Evolutionary conservation across 768 basidiomycete species (phyloP).

Genomic region (Tricholoma bakamatsutake): DNA sequence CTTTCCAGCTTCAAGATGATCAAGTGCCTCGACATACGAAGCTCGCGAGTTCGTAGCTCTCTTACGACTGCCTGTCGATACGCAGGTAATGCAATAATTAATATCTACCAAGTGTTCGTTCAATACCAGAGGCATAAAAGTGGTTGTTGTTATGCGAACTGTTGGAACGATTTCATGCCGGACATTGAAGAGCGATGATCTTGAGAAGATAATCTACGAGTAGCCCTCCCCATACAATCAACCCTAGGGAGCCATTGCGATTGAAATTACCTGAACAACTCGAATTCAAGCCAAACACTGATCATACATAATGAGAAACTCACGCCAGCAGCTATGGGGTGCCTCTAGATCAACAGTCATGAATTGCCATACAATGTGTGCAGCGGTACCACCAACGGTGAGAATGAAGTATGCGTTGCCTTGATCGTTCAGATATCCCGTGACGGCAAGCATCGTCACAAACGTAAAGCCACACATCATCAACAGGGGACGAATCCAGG

Average conservation of each 20-base stretch:
- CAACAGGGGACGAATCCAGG: slow-evolving; percentile 52
- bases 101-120: no score
- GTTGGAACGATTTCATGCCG: neutral
- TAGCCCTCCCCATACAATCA: slow-evolving; percentile 41
- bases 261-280: slow-evolving; percentile 35
- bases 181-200: neutral
- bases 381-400: slow-evolving; percentile 38
- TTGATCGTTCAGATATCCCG: slow-evolving; percentile 50
- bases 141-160: no score
- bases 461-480: slow-evolving; percentile 46
- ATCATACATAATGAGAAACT: slow-evolving; percentile 9
- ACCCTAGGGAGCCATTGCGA: slow-evolving; percentile 40
- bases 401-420: slow-evolving; percentile 41
- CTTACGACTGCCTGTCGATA: no score
- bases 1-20: no score
- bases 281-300: neutral
- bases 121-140: no score
- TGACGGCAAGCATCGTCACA: slow-evolving; percentile 41
- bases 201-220: slow-evolving; percentile 30
- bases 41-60: no score
- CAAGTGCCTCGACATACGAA: no score
- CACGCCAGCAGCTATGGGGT: slow-evolving; percentile 44
- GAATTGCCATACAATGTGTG: slow-evolving; percentile 44
- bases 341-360: slow-evolving; percentile 35
- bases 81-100: no score